A percentile compares a stretch with the other conserved stretches of the same genome.
phyloP scores from a whole-genome alignment of 116 monocot species.

The Papilionanthe hybrid region DNA sequence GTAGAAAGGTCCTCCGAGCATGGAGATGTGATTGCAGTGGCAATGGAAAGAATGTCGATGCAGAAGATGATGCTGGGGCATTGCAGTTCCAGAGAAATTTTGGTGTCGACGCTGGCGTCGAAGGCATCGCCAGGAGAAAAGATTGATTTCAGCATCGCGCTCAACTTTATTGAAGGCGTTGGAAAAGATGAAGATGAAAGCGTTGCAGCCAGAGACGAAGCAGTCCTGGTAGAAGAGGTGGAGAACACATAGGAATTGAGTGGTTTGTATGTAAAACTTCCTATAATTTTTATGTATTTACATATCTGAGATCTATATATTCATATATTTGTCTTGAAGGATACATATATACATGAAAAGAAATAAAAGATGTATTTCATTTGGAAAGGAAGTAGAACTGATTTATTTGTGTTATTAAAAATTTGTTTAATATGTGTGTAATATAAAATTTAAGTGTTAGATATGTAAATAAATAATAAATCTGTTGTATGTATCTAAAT shows the following conservation, averaged over 20 bases:
- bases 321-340: conserved; percentile 16
- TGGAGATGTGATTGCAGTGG: conserved; percentile 51
- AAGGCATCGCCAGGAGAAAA: conserved; percentile 57
- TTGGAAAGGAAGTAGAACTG: no score
- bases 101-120: conserved; percentile 43
- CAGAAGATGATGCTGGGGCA: conserved; percentile 18
- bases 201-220: conserved; percentile 55
- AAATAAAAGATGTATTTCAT: no score
- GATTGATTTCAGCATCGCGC: conserved; percentile 51
- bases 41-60: conserved; percentile 66
- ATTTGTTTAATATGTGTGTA: no score
- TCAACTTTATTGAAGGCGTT: conserved; percentile 46
- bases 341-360: no score
- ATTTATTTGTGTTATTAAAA: no score
- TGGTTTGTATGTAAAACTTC: no score
- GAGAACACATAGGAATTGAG: no score
- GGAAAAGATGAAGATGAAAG: conserved; percentile 48
- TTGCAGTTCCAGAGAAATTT: conserved; percentile 33
- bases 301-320: no score
- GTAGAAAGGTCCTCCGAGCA: conserved; percentile 50
- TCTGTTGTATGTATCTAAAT: no score
- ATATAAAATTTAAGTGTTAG: no score
- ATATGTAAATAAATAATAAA: no score
- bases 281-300: not conserved
- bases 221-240: conserved; percentile 50